Conservation (phyloP, 2,329 filamentous ascomycete genomes). For the Trichophyton schoenleinii region DNA sequence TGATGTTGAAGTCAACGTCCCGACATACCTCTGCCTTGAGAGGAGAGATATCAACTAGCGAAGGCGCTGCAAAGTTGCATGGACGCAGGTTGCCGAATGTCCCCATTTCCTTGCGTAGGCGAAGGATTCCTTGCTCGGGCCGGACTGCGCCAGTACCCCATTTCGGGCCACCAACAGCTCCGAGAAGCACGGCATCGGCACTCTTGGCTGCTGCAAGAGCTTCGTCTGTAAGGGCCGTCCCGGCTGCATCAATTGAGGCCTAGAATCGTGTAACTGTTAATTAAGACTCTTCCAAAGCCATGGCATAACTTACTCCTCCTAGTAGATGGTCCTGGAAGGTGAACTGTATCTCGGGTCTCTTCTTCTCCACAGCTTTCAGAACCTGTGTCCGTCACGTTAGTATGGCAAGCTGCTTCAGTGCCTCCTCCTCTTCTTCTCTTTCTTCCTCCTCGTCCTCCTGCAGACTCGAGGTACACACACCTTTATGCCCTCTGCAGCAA, state of each 20-base stretch:
- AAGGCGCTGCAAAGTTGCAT: constrained; percentile 86
- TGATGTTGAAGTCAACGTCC: constrained; percentile 82
- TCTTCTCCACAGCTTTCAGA: constrained; percentile 63
- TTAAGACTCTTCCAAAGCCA: no score
- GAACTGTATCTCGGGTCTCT: constrained; percentile 62
- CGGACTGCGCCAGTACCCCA: constrained; percentile 83
- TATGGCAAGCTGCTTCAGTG: not conserved
- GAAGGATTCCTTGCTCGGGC: constrained; percentile 83
- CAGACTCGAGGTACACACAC: constrained; percentile 35
- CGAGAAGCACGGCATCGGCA: constrained; percentile 81
- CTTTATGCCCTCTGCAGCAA: constrained; percentile 75
- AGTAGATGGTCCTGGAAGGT: constrained; percentile 83
- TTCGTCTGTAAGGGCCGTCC: constrained; percentile 66
- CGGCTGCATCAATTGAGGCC: constrained; percentile 78
- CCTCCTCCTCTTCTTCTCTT: no score
- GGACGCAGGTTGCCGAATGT: constrained; percentile 93
- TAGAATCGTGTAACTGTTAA: constrained; percentile 25
- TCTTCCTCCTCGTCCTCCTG: not conserved
- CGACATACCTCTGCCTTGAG: constrained; percentile 75
- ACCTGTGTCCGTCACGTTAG: constrained; percentile 39
- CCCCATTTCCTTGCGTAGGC: constrained; percentile 81
- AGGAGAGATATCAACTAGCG: constrained; percentile 70
- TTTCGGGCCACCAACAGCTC: constrained; percentile 89
- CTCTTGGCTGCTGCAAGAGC: constrained; percentile 71
- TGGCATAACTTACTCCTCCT: constrained; percentile 60